Evolutionary conservation across 192 early-diverging fungal genomes (phyloP), one percentile per base, ranked within the genome.

Genomic region (Coemansia sp.): DNA sequence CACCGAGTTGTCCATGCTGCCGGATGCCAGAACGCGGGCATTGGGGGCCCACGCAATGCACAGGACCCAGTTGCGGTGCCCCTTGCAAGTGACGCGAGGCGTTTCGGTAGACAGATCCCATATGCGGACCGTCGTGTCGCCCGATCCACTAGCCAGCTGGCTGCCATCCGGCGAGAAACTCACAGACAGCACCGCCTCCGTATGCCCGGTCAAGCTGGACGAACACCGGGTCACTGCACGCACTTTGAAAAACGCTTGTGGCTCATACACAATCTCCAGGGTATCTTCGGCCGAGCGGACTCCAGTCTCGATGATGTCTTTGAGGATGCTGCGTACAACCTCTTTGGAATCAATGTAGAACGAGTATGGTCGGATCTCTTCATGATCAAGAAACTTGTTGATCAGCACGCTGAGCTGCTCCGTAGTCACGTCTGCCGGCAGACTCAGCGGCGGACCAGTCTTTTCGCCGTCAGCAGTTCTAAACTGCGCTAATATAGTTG

Each of bases 21-120:
- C 94, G 4, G 93, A 94, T 3, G 92, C 93, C 66, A 98, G 74
- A 3, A 80, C 72, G 55, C 80, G 76, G 3, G 88, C 90, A 71
- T 97, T 87, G 20, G 96, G 94, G 12, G 93, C 88, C 94, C 94
- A 99, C 5, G 91, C 82, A 39, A 99, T 88, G 20, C 80, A 83
- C 55, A 96, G 84, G 3, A 99, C 96, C 93, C 94, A 96, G 61
- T 90, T 87, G 5, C 76, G 88, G 58, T 99, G 96, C 4, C 94
- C 88, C 59, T 70, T 81, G 41, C 90, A 80, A 14, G 92, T 95
- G 42, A 81, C 78, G 40, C 88, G 80, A 32, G 94, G 94, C n/a
- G 96, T 99, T 60, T 94, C 92, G 0, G 94, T 99, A 50, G 89
- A 85, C 65, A 99, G 62, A 82, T 99, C 96, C 96, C 96, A 99